These are phyloP conservation scores for Globisporangium uncinulatum DNA, from an alignment of 352 stramenopile species.

Conservation along the genomic window DNA sequence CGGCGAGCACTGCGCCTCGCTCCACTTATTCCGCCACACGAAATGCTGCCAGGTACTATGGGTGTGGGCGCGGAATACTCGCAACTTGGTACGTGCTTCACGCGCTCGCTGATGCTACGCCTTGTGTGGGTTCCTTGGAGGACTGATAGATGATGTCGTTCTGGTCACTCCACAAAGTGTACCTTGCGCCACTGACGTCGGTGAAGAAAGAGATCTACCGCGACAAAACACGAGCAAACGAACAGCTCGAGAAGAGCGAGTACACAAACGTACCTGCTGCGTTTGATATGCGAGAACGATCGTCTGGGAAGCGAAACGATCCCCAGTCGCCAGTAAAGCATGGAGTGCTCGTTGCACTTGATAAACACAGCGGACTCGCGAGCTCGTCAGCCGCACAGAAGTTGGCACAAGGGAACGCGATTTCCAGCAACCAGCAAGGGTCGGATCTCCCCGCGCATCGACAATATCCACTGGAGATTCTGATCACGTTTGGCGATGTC, in stretches of 20 bases:
- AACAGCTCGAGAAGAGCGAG: not conserved
- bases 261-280: constrained; percentile 3
- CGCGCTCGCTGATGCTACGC: not conserved
- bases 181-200: constrained; percentile 27
- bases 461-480: not conserved
- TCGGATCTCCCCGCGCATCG: not conserved
- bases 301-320: not conserved
- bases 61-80: constrained; percentile 22
- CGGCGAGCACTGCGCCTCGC: constrained; percentile 3
- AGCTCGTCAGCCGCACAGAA: not conserved
- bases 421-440: not conserved
- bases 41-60: constrained; percentile 15
- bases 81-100: constrained; percentile 23
- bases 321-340: constrained; percentile 4
- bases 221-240: constrained; percentile 6
- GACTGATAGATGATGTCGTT: not conserved
- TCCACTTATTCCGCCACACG: constrained; percentile 21
- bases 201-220: constrained; percentile 39
- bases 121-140: not conserved
- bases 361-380: not conserved
- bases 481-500: not conserved
- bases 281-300: not conserved
- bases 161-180: constrained; percentile 17
- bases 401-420: not conserved
- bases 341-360: constrained; percentile 2